Evolutionary conservation across 2,329 filamentous ascomycete genomes (phyloP).

Genomic region (Beauveria pseudobassiana): DNA sequence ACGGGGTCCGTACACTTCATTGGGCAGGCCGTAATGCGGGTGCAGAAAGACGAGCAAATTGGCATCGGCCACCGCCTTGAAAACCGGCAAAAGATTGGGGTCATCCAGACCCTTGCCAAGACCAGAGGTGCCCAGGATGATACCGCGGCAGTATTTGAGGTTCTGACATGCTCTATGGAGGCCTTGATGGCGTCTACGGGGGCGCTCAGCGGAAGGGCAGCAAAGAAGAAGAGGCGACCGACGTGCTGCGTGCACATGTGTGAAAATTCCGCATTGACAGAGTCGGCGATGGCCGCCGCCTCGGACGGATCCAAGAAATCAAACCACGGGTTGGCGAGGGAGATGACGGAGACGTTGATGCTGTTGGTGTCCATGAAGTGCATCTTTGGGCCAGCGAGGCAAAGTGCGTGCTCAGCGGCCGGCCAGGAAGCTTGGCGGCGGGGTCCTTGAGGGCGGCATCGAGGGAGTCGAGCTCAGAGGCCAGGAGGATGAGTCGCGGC

Average conservation of each 20-base stretch:
- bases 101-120: constrained; percentile 78
- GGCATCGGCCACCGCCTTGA: constrained; percentile 58
- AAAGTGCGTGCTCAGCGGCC: constrained; percentile 78
- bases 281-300: constrained; percentile 53
- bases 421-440: constrained; percentile 56
- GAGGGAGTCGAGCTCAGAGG: constrained; percentile 37
- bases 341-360: constrained; percentile 79
- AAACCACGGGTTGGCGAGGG: constrained; percentile 88
- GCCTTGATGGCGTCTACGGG: constrained; percentile 51
- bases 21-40: constrained; percentile 83
- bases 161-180: constrained; percentile 55
- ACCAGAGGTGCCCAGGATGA: constrained; percentile 81
- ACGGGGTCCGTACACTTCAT: constrained; percentile 69
- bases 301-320: constrained; percentile 64
- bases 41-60: constrained; percentile 72
- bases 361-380: constrained; percentile 80
- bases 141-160: constrained; percentile 67
- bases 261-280: constrained; percentile 74
- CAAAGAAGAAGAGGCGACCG: constrained; percentile 74
- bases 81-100: constrained; percentile 61
- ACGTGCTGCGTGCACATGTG: constrained; percentile 58
- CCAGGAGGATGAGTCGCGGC: constrained; percentile 60
- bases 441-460: constrained; percentile 46
- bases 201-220: constrained; percentile 69
- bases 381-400: constrained; percentile 68